Conservation (phyloP, 768 basidiomycete species). For the Kwoniella mangroviensis region DNA sequence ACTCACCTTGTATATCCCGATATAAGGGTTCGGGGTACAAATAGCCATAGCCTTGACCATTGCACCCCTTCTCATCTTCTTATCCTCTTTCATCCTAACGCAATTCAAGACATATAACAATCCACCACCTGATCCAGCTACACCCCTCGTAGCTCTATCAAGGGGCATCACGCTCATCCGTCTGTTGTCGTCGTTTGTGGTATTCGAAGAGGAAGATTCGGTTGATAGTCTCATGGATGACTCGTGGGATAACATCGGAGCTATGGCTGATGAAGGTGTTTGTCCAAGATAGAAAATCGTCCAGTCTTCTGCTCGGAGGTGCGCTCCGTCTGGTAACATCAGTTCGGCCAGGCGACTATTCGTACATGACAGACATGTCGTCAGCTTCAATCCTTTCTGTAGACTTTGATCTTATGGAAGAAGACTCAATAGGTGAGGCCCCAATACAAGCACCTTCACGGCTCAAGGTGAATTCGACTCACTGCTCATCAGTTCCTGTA, state of each 20-base stretch:
- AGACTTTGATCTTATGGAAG: not conserved
- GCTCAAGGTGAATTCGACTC: slow-evolving; percentile 42
- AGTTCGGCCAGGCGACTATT: slow-evolving; percentile 86
- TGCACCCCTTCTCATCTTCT: slow-evolving; percentile 83
- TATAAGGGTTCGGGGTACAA: slow-evolving; percentile 88
- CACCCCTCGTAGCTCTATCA: slow-evolving; percentile 36
- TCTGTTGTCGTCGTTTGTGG: not conserved
- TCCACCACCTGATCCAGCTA: slow-evolving; percentile 39
- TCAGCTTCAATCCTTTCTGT: slow-evolving; percentile 6
- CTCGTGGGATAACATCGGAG: slow-evolving; percentile 70
- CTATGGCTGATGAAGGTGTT: slow-evolving; percentile 82
- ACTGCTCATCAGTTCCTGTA: slow-evolving; percentile 94
- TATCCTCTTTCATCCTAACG: slow-evolving; percentile 89
- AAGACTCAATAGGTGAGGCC: not conserved
- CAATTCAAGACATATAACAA: slow-evolving; percentile 87
- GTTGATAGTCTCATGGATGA: slow-evolving; percentile 25
- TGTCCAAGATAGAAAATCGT: slow-evolving; percentile 98
- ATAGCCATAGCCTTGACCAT: slow-evolving; percentile 93
- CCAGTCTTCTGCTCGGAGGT: slow-evolving; percentile 94
- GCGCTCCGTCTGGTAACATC: slow-evolving; percentile 98
- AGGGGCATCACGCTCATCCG: slow-evolving; percentile 24
- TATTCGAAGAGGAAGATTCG: slow-evolving; percentile 13
- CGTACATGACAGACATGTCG: too few relatives aligned
- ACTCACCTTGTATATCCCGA: slow-evolving; percentile 86
- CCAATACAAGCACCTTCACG: slow-evolving; percentile 20